phyloP scores from a whole-genome alignment of 2,329 filamentous ascomycete species.

The Ustilaginoidea virens region DNA sequence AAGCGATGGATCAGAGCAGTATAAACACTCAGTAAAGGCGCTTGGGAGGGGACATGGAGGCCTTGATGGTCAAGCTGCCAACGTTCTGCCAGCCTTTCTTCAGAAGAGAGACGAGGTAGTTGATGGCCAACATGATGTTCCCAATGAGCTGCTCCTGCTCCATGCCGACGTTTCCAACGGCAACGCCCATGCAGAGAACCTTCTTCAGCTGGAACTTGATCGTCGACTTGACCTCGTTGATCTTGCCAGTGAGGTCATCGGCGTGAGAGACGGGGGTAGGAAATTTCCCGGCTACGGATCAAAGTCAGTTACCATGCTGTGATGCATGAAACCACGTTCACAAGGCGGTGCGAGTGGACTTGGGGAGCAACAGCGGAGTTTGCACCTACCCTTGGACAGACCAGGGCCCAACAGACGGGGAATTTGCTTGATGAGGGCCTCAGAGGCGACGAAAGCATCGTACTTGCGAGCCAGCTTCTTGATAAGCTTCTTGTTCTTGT shows the following conservation, averaged over 20 bases:
- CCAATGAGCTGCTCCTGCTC: conserved; percentile 85
- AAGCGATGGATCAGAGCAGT: conserved; percentile 7
- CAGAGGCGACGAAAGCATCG: conserved; percentile 97
- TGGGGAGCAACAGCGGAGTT: too few species aligned
- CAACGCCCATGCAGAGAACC: conserved; percentile 99
- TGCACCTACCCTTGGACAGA: conserved; percentile 83
- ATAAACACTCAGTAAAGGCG: conserved; percentile 73
- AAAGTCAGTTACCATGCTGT: conserved; percentile 16
- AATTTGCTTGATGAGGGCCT: conserved; percentile 98
- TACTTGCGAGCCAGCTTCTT: conserved; percentile 99
- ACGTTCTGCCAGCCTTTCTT: conserved; percentile 99
- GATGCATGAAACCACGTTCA: too few species aligned
- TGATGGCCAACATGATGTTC: conserved; percentile 99
- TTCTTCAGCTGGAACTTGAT: conserved; percentile 99
- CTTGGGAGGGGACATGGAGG: conserved; percentile 97
- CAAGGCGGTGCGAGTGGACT: too few species aligned
- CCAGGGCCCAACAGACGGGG: conserved; percentile 97
- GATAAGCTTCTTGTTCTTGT: conserved; percentile 99
- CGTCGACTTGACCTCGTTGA: conserved; percentile 99
- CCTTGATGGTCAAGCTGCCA: conserved; percentile 98
- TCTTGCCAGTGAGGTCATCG: conserved; percentile 87
- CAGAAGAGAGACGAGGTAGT: conserved; percentile 97
- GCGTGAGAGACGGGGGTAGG: conserved; percentile 93
- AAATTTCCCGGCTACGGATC: conserved; percentile 79
- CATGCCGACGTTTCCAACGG: conserved; percentile 98